Percentiles rank a stretch among this genome's conserved stretches.
Evolutionary conservation across 257 asterid species (phyloP).

Genomic region (Solanum stenotomum): DNA sequence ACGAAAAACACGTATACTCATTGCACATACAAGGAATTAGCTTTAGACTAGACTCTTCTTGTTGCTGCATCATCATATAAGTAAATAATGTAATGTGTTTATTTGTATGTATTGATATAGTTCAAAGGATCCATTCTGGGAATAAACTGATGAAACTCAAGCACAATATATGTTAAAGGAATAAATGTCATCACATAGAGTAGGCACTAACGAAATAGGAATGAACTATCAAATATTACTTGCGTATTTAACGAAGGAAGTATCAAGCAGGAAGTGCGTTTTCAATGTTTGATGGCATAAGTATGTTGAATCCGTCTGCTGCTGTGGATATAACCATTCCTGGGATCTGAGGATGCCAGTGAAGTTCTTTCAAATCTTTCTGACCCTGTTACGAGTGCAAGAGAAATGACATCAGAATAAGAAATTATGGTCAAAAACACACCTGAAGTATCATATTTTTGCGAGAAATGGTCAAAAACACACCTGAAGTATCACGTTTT

Average conservation of each 20-base stretch:
- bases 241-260: not conserved
- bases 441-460: too few relatives aligned
- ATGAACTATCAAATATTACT: not conserved
- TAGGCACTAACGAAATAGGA: not conserved
- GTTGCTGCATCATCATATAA: too few relatives aligned
- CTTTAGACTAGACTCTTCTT: too few relatives aligned
- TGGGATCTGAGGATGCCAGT: not conserved
- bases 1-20: too few relatives aligned
- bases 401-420: not conserved
- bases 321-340: not conserved
- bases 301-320: not conserved
- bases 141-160: too few relatives aligned
- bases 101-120: too few relatives aligned
- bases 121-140: too few relatives aligned
- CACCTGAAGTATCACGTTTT: too few relatives aligned
- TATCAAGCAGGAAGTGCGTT: not conserved
- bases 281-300: not conserved
- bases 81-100: too few relatives aligned
- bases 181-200: too few relatives aligned
- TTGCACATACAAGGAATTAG: too few relatives aligned
- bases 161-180: too few relatives aligned
- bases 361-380: not conserved
- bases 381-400: not conserved
- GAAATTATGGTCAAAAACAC: not conserved
- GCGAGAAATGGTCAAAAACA: not conserved